phyloP scores from a whole-genome alignment of 1,284 basidiomycete genomes.

The Ganoderma boninense region DNA sequence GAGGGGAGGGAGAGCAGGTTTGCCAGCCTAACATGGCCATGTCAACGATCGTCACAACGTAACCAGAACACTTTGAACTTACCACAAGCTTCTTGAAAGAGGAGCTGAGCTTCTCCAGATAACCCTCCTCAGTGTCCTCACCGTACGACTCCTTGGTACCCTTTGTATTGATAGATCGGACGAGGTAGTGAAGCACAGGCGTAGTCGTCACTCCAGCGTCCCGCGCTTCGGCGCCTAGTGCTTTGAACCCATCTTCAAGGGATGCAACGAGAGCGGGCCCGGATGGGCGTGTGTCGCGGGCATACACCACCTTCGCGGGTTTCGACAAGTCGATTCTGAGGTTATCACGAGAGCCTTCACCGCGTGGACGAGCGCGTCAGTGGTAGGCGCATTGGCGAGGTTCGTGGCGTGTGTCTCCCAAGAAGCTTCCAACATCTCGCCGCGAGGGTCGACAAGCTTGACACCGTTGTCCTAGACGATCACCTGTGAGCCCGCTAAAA shows the following conservation, averaged over 20 bases:
- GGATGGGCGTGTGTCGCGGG: constrained; percentile 92
- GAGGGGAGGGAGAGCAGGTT: constrained; percentile 67
- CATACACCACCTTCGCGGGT: constrained; percentile 89
- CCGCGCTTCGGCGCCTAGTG: constrained; percentile 70
- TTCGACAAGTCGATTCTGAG: constrained; percentile 83
- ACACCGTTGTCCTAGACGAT: constrained; percentile 92
- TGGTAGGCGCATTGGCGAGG: constrained; percentile 87
- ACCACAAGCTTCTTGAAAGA: constrained; percentile 92
- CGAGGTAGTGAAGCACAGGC: constrained; percentile 96
- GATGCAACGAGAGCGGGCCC: constrained; percentile 85
- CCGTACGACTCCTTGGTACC: constrained; percentile 83
- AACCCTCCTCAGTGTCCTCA: constrained; percentile 86
- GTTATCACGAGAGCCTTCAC: constrained; percentile 72
- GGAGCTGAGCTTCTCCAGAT: constrained; percentile 85
- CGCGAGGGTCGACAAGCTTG: constrained; percentile 96
- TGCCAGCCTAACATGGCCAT: constrained; percentile 58
- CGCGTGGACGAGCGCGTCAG: constrained; percentile 75
- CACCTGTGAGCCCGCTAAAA: constrained; percentile 8
- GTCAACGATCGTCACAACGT: constrained; percentile 6
- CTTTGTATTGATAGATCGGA: constrained; percentile 89
- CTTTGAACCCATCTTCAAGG: constrained; percentile 84
- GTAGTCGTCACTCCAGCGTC: constrained; percentile 91
- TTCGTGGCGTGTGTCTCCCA: constrained; percentile 94
- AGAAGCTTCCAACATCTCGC: constrained; percentile 98
- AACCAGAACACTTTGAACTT: constrained; percentile 41